phyloP scores from a whole-genome alignment of 1,284 basidiomycete species.

The Puccinia sorghi region DNA sequence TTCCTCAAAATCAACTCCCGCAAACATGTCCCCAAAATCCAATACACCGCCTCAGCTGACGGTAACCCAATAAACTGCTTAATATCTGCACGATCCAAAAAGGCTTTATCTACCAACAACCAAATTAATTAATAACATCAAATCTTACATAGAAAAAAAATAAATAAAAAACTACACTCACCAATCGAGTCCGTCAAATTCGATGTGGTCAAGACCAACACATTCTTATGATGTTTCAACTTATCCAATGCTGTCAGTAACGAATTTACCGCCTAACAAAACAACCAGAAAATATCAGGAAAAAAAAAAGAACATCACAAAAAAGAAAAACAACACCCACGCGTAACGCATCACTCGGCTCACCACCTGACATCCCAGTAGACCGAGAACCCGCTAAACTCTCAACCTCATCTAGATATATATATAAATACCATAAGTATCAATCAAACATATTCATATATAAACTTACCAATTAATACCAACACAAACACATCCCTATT shows the following conservation, averaged over 20 bases:
- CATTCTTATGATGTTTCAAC: constrained; percentile 86
- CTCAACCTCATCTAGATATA: constrained; percentile 96
- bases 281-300: neutral
- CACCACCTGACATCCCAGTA: constrained; percentile 87
- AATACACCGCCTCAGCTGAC: constrained; percentile 84
- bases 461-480: constrained; percentile 71
- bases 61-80: constrained; percentile 91
- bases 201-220: constrained; percentile 92
- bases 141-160: neutral
- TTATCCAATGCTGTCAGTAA: constrained; percentile 96
- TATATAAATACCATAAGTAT: too few species aligned
- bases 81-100: constrained; percentile 95
- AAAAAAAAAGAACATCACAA: neutral
- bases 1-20: constrained; percentile 74
- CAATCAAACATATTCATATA: neutral
- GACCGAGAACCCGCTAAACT: constrained; percentile 88
- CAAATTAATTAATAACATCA: neutral
- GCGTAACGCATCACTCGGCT: constrained; percentile 91
- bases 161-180: constrained; percentile 58
- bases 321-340: neutral
- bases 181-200: constrained; percentile 94
- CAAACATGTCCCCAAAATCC: constrained; percentile 83
- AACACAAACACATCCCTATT: constrained; percentile 89
- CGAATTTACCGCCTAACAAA: constrained; percentile 93
- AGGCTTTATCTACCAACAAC: constrained; percentile 76